phyloP scores from a whole-genome alignment of 2,329 filamentous ascomycete species.

The Beauveria scarabaeidicola region DNA sequence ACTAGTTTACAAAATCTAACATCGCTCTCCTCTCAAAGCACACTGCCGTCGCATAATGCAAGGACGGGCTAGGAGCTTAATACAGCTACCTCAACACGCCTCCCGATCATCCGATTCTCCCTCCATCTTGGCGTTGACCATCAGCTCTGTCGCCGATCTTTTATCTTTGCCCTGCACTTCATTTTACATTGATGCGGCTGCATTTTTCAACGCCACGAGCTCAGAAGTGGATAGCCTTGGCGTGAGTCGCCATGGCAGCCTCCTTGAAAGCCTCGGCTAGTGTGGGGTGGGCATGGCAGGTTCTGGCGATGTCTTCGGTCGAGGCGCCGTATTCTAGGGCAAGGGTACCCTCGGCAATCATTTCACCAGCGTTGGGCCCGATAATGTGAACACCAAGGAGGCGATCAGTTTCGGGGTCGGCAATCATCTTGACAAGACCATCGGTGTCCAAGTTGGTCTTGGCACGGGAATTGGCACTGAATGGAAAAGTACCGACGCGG shows the following conservation, averaged over 20 bases:
- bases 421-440: constrained; percentile 92
- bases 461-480: constrained; percentile 94
- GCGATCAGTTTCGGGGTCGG: constrained; percentile 92
- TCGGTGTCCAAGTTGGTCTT: constrained; percentile 98
- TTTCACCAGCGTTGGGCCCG: constrained; percentile 91
- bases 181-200: background rate
- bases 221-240: constrained; percentile 93
- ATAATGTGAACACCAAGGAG: constrained; percentile 95
- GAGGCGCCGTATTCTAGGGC: constrained; percentile 95
- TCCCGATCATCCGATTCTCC: background rate
- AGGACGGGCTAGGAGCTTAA: background rate
- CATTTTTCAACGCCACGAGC: background rate
- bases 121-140: background rate
- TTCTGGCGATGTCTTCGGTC: constrained; percentile 88
- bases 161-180: background rate
- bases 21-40: constrained; percentile 2
- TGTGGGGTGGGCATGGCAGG: constrained; percentile 93
- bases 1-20: constrained; percentile 14
- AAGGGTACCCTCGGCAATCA: constrained; percentile 96
- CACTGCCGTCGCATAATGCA: background rate
- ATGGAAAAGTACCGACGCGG: constrained; percentile 89
- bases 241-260: constrained; percentile 95
- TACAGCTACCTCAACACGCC: background rate
- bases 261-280: constrained; percentile 98
- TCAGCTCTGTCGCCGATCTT: background rate